Base-by-base conservation (phyloP, 495 filamentous ascomycete genomes). In the Cercophora samala region DNA sequence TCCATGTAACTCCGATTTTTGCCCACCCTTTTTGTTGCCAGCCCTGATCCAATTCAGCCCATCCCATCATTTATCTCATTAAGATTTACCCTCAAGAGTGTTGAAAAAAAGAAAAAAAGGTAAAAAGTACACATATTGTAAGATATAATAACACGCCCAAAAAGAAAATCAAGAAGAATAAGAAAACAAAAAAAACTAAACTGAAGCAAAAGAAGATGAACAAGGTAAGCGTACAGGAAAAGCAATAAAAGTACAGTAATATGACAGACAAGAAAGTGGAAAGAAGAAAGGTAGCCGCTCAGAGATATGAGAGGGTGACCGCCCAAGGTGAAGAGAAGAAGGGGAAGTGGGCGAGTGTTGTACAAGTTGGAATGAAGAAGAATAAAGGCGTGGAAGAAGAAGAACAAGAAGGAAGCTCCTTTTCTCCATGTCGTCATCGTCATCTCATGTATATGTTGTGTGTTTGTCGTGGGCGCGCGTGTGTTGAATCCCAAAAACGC, bases 201-300 rank as follows among this genome's bases (percentile, higher is more conserved):
- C 29, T 32, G 8, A 32, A 8, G 4, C 29, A 42, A 17, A 46
- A 46, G 52, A 64, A 64, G 53, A 65, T 15, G 53, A 46, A 62
- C n/a, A 26, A 58, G 46, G 52, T 17, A 73, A 63, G 46, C 60
- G 46, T 67, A 71, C 32, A 61, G 64, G 61, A 69, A 32, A 29
- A 62, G 19, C 21, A 60, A 60, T 60, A 60, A 29, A 62, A 62
- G 21, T 21, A 62, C 18, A 62, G 17, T n/a, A 46, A 62, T 61
- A 61, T 5, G 56, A 68, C n/a, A 53, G 26, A 26, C 19, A 66
- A 69, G 55, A 63, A 58, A n/a, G 52, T 8, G 58, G 55, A 58
- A 56, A 62, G 42, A 18, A 56, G 18, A 19, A 61, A 26, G 23
- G 46, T 58, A 29, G 46, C 18, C 2, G 3, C 17, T 22, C n/a